Evolutionary conservation across 352 stramenopile species (phyloP).

Genomic region (Phytophthora colocasiae): DNA sequence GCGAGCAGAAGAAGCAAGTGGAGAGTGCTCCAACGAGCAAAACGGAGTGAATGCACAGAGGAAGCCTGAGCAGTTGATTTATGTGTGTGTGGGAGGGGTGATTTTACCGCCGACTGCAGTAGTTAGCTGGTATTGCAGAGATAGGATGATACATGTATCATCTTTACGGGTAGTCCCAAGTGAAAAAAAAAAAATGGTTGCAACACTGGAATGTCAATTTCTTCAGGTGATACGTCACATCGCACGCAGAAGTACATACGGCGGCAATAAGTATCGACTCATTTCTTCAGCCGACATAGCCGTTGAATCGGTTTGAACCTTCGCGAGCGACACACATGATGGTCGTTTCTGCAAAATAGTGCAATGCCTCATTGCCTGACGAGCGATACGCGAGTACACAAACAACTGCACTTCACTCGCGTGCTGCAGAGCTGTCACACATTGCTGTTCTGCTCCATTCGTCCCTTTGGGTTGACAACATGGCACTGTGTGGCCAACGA

Average conservation of each 20-base stretch:
- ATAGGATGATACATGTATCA: neutral
- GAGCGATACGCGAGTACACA: constrained; percentile 44
- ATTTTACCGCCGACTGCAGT: neutral
- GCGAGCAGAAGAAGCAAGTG: constrained; percentile 30
- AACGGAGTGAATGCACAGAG: constrained; percentile 11
- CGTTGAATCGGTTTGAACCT: constrained; percentile 9
- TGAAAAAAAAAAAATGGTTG: constrained; percentile 1
- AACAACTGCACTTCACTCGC: constrained; percentile 41
- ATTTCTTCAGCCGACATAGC: constrained; percentile 30
- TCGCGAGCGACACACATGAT: constrained; percentile 40
- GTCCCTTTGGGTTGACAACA: constrained; percentile 39
- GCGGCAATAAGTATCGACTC: constrained; percentile 42
- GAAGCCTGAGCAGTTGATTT: neutral
- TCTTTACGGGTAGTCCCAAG: neutral
- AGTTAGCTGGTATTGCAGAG: neutral
- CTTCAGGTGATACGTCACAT: neutral
- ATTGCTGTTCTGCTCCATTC: constrained; percentile 17
- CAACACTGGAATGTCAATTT: no score
- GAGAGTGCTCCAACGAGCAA: constrained; percentile 23
- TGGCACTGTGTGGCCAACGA: constrained; percentile 45
- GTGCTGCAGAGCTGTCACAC: constrained; percentile 38
- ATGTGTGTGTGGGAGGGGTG: neutral
- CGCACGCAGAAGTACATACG: constrained; percentile 40
- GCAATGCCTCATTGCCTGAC: constrained; percentile 39
- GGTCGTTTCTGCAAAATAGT: constrained; percentile 26